phyloP scores from a whole-genome alignment of 108 stramenopile species.

The Cyclotella baltica region DNA sequence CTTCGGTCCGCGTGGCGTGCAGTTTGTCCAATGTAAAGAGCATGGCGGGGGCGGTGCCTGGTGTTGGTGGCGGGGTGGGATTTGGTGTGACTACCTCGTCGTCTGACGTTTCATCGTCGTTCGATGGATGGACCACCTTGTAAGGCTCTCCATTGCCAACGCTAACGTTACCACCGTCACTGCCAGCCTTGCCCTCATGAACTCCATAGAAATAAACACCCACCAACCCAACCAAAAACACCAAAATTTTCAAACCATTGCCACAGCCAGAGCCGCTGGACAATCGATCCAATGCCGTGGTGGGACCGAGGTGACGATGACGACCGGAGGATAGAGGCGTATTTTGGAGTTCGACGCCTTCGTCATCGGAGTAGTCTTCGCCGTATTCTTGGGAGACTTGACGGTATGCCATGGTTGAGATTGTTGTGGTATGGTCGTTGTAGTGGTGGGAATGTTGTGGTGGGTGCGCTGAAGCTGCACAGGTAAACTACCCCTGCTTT shows the following conservation, averaged over 20 bases:
- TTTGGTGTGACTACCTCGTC: neutral
- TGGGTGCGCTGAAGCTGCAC: too few relatives aligned
- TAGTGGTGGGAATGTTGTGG: too few relatives aligned
- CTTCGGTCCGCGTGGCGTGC: slow-evolving; percentile 27
- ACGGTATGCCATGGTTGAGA: slow-evolving; percentile 5
- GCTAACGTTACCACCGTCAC: neutral
- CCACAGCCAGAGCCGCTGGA: neutral
- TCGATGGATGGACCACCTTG: neutral
- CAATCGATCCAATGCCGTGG: slow-evolving; percentile 4
- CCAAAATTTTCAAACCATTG: neutral
- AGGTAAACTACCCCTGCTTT: too few relatives aligned
- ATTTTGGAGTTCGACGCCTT: slow-evolving; percentile 18
- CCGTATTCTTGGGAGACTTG: slow-evolving; percentile 23
- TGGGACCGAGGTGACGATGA: slow-evolving; percentile 6
- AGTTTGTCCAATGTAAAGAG: slow-evolving; percentile 36
- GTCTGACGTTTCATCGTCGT: neutral
- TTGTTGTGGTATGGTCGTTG: too few relatives aligned
- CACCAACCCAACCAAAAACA: slow-evolving; percentile 11
- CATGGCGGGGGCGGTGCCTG: neutral
- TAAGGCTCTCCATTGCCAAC: neutral
- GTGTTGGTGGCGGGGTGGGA: slow-evolving; percentile 1
- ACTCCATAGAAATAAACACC: slow-evolving; percentile 36
- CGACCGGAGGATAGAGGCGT: neutral
- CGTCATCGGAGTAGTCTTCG: slow-evolving; percentile 12
- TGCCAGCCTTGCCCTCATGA: slow-evolving; percentile 21